These are phyloP conservation scores for Lichtheimia corymbifera DNA, from an alignment of 371 early-diverging fungal species.

Conservation along the genomic window DNA sequence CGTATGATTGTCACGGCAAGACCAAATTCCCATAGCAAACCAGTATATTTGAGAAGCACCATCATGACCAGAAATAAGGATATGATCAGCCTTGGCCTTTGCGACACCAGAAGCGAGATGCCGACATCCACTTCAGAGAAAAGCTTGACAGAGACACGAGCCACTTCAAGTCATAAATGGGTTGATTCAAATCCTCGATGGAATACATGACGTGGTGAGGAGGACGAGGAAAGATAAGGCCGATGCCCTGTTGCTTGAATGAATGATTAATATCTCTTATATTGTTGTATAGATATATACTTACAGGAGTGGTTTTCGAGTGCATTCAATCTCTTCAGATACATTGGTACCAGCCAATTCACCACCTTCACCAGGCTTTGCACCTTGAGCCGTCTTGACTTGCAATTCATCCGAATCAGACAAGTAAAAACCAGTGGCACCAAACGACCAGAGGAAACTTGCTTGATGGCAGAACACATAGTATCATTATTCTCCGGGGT, in stretches of 20 bases:
- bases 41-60: constrained; percentile 98
- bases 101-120: constrained; percentile 96
- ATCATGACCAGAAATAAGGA: too few species aligned
- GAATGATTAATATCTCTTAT: background rate
- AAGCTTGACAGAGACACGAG: constrained; percentile 94
- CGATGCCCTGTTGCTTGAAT: constrained; percentile 78
- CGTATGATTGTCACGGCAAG: constrained; percentile 96
- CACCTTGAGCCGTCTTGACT: constrained; percentile 99
- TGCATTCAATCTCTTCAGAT: constrained; percentile 86
- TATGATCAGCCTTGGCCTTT: constrained; percentile 96
- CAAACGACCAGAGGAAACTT: constrained; percentile 98
- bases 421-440: constrained; percentile 93
- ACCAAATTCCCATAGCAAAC: constrained; percentile 98
- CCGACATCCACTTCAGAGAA: constrained; percentile 97
- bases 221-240: constrained; percentile 94
- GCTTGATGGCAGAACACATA: constrained; percentile 95
- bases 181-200: constrained; percentile 95
- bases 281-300: constrained; percentile 3
- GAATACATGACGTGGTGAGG: constrained; percentile 98
- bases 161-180: constrained; percentile 96
- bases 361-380: too few species aligned
- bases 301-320: constrained; percentile 89
- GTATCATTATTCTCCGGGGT: constrained; percentile 73
- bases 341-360: too few species aligned
- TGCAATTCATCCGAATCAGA: constrained; percentile 94